A percentile compares a stretch with the other conserved stretches of the same genome.
These are phyloP conservation scores for Ligustrum vulgare DNA, from an alignment of 257 asterid genomes.

Conservation along the genomic window DNA sequence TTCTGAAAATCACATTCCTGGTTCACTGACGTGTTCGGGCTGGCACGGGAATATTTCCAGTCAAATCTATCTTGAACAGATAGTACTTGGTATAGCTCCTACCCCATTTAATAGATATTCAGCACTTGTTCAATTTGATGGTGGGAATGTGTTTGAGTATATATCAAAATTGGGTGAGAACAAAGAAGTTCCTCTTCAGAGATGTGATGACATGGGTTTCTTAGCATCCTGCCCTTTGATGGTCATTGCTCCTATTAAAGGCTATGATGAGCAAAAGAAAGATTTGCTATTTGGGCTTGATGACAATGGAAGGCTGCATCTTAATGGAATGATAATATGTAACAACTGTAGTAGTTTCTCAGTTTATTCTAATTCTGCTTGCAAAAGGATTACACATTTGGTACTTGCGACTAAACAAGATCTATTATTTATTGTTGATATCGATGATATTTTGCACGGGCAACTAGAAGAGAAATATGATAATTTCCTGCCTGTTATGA, in stretches of 20 bases:
- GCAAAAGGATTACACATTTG: slow-evolving; percentile 65
- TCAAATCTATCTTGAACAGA: slow-evolving; percentile 55
- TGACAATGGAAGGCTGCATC: slow-evolving; percentile 65
- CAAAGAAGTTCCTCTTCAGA: slow-evolving; percentile 46
- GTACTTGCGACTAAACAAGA: slow-evolving; percentile 84
- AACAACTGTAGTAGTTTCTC: slow-evolving; percentile 85
- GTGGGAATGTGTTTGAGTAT: slow-evolving; percentile 75
- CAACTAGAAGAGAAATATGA: slow-evolving; percentile 65
- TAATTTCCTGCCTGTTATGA: slow-evolving; percentile 63
- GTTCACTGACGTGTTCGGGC: slow-evolving; percentile 74
- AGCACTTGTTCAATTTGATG: slow-evolving; percentile 75
- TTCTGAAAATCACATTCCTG: slow-evolving; percentile 65
- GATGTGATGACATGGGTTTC: slow-evolving; percentile 63
- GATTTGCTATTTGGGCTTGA: slow-evolving; percentile 84
- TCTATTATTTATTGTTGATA: slow-evolving; percentile 72
- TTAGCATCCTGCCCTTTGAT: slow-evolving; percentile 75
- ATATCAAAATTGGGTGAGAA: slow-evolving; percentile 48
- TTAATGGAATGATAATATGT: slow-evolving; percentile 62
- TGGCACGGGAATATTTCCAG: slow-evolving; percentile 62
- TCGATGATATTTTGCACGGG: slow-evolving; percentile 61
- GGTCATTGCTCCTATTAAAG: slow-evolving; percentile 54
- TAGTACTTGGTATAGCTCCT: slow-evolving; percentile 56
- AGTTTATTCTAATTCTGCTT: slow-evolving; percentile 75
- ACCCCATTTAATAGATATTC: slow-evolving; percentile 45
- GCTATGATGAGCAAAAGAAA: slow-evolving; percentile 41